These are phyloP conservation scores for Hypholoma fasciculare DNA, from an alignment of 768 basidiomycete genomes.

Conservation along the genomic window DNA sequence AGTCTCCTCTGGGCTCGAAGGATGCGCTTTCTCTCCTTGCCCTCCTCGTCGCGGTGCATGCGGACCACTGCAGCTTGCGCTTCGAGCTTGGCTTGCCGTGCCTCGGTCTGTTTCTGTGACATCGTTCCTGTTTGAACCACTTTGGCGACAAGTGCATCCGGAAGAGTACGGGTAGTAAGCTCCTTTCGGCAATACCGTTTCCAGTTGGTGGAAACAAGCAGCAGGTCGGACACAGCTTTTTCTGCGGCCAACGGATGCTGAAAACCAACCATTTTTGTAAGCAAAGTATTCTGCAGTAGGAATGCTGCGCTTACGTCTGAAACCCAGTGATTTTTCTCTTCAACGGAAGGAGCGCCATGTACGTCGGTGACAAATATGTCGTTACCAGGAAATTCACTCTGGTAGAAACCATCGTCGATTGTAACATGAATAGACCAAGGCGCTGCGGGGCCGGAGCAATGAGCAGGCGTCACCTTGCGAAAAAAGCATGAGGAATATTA, in stretches of 20 bases:
- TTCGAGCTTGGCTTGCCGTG: conserved; percentile 8
- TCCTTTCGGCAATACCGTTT: conserved; percentile 13
- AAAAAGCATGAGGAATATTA: neutral
- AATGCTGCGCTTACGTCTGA: conserved; percentile 6
- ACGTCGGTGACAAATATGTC: conserved; percentile 7
- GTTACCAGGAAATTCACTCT: conserved; percentile 2
- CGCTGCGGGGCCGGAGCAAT: neutral
- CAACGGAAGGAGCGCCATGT: conserved; percentile 11
- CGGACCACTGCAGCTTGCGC: conserved; percentile 3
- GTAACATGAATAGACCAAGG: conserved; percentile 12
- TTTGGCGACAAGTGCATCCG: conserved; percentile 3
- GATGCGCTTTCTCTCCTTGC: conserved; percentile 3
- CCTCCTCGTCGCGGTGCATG: conserved; percentile 7
- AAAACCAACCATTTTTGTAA: too few species aligned
- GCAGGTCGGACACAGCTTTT: conserved; percentile 9
- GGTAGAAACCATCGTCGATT: conserved; percentile 9
- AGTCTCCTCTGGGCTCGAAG: conserved; percentile 6
- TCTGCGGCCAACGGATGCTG: conserved; percentile 9
- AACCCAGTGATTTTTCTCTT: conserved; percentile 10
- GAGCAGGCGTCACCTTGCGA: neutral
- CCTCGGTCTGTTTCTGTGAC: conserved; percentile 4
- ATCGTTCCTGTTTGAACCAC: conserved; percentile 1
- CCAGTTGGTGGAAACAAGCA: conserved; percentile 7
- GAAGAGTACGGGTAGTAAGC: conserved; percentile 6
- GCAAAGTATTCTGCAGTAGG: neutral